phyloP scores from a whole-genome alignment of 352 stramenopile genomes.

The Pythium dissotocum region DNA sequence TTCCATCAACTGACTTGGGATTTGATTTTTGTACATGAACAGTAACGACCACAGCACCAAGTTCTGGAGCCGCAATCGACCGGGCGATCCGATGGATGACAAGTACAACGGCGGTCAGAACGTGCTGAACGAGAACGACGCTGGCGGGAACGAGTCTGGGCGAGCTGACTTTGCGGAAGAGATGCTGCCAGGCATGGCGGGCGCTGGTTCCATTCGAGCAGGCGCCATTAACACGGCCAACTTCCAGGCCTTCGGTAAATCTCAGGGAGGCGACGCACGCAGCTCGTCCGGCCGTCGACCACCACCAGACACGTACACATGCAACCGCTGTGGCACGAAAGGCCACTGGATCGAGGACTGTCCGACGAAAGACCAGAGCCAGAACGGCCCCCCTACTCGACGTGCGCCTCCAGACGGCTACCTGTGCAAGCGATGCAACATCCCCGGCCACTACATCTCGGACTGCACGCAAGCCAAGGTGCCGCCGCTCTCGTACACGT shows the following conservation, averaged over 20 bases:
- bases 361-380: constrained; percentile 76
- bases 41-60: constrained; percentile 97
- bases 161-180: constrained; percentile 36
- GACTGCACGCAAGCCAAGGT: constrained; percentile 86
- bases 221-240: constrained; percentile 73
- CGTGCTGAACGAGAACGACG: constrained; percentile 70
- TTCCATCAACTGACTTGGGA: constrained; percentile 5
- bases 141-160: constrained; percentile 34
- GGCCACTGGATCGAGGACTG: constrained; percentile 89
- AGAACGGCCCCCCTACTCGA: constrained; percentile 33
- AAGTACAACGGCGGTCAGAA: constrained; percentile 85
- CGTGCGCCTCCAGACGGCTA: constrained; percentile 77
- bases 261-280: constrained; percentile 17
- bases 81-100: constrained; percentile 89
- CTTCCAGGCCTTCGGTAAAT: constrained; percentile 64
- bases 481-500: constrained; percentile 77
- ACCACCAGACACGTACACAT: constrained; percentile 85
- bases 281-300: constrained; percentile 41
- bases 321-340: constrained; percentile 84
- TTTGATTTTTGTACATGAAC: constrained; percentile 12
- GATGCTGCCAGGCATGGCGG: constrained; percentile 71
- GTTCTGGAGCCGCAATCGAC: constrained; percentile 96
- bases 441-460: constrained; percentile 84
- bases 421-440: constrained; percentile 86
- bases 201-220: constrained; percentile 54